Evolutionary conservation across 305 asterid species (phyloP), one percentile per base, ranked within the genome.

Genomic region (Euphrasia arctica): DNA sequence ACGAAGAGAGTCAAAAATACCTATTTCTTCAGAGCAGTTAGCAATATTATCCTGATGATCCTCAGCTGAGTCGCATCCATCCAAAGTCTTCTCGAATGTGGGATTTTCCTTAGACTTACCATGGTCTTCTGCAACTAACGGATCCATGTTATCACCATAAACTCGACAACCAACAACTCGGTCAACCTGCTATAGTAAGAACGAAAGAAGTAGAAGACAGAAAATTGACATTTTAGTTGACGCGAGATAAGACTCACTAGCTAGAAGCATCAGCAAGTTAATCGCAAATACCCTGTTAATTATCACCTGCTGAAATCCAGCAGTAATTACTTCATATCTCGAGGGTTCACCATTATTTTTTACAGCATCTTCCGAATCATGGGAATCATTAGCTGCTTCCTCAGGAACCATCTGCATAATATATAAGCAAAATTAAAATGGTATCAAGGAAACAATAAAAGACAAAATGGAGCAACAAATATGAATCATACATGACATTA

Each of bases 301-400:
- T 68, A 74, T 56, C 81, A 90, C 97, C 97, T 82, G 90, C 71
- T 71, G 95, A 73, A 49, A 66, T 76, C 76, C 82, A 58, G 66
- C 51, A 71, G 71, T 66, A 76, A 14, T 69, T 55, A 75, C 77
- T 60, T 73, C 86, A 71, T 36, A 66, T 51, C 62, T 71, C 56
- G 64, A 55, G 64, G 73, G 69, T 73, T 82, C 90, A 65, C 39
- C 14, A n/a, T 56, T 36, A 61, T 27, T 14, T 59, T 54, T 67
- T 36, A 14, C 42, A 13, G 72, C 75, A 56, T 65, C 75, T 62
- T 62, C 66, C 36, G 75, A 65, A 69, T 67, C 75, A 62, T 57
- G 67, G 42, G 73, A 63, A 71, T 58, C 68, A 63, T 64, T 74
- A 70, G 80, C 77, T 70, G 78, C 83, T 68, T 78, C 88, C 64